Conservation (phyloP, 176 grass and related monocot species). For the Rhipidocladum racemiflorum region DNA sequence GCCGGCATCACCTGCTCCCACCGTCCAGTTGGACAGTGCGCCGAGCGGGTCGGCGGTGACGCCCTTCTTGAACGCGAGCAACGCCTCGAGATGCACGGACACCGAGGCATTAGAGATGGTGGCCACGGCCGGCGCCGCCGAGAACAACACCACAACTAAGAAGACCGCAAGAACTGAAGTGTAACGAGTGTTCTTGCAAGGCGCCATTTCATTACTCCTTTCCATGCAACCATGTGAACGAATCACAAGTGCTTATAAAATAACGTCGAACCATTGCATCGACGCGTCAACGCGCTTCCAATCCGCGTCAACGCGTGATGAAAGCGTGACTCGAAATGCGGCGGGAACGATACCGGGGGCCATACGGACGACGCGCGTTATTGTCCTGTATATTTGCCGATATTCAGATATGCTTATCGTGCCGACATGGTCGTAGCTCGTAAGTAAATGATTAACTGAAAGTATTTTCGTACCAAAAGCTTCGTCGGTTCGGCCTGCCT, state of each 20-base stretch:
- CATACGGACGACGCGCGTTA: too few species aligned
- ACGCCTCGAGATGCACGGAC: conserved; percentile 53
- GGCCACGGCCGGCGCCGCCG: background rate
- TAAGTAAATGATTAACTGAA: too few species aligned
- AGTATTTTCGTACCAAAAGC: too few species aligned
- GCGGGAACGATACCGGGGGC: too few species aligned
- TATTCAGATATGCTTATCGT: too few species aligned
- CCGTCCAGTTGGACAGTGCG: conserved; percentile 49
- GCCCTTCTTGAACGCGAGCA: conserved; percentile 74
- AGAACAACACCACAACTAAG: background rate
- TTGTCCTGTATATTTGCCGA: too few species aligned
- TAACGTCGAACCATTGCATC: too few species aligned
- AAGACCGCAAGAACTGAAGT: background rate
- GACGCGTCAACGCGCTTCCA: too few species aligned
- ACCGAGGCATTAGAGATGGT: background rate
- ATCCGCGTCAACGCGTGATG: too few species aligned
- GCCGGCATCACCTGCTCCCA: background rate
- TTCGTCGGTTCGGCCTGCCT: too few species aligned
- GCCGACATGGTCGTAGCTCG: too few species aligned
- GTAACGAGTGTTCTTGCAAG: background rate
- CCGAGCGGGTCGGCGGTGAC: conserved; percentile 58
- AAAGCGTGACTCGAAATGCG: too few species aligned
- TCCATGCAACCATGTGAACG: background rate
- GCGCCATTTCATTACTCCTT: conserved; percentile 8
- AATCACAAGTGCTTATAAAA: conserved; percentile 12